Base-by-base conservation (phyloP, 805 yeast species). In the Brettanomyces bruxellensis region DNA sequence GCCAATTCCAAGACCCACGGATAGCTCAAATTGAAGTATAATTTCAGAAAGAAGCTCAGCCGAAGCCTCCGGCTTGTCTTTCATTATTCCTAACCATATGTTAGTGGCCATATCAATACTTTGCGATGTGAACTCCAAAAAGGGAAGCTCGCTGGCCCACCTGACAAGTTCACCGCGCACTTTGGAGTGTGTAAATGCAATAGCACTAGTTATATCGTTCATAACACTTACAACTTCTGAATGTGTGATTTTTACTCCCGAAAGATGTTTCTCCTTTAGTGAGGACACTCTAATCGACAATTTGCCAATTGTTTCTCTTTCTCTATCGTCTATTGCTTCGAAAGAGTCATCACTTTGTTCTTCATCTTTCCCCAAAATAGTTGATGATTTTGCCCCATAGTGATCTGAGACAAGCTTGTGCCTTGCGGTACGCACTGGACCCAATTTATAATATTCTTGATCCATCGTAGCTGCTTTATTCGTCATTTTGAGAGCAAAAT, bases 401-500 rank as follows among this genome's bases (percentile, higher is more conserved):
- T 18, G 23, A 35, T 18, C 38, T n/a, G 38, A n/a, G 13, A 18
- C 2, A 35, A 35, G 14, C n/a, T 35, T 12, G 13, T n/a, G 38
- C n/a, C 38, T 18, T 7, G 14, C n/a, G 6, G 23, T 8, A 35
- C 13, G 14, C 6, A 13, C 5, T 38, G 44, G 24, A 53, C 48
- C 66, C 49, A 44, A 73, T 59, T 75, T 73, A 2, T 78, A 72
- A 28, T 82, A 62, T 55, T 85, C 93, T 40, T 81, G 68, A 55
- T 87, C 95, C 28, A 71, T 72, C 18, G 81, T 71, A n/a, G 81
- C 66, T 11, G 87, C 74, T 4, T 76, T 62, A 4, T 93, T 88
- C 1, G 95, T 95, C 81, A 88, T 76, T 53, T 86, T 93, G 48
- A 90, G 68, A 0, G 99, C 98, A 71, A 91, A 86, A 0, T 95